These are phyloP conservation scores for Starmerella sirachaensis DNA, from an alignment of 805 yeast species.

Conservation along the genomic window DNA sequence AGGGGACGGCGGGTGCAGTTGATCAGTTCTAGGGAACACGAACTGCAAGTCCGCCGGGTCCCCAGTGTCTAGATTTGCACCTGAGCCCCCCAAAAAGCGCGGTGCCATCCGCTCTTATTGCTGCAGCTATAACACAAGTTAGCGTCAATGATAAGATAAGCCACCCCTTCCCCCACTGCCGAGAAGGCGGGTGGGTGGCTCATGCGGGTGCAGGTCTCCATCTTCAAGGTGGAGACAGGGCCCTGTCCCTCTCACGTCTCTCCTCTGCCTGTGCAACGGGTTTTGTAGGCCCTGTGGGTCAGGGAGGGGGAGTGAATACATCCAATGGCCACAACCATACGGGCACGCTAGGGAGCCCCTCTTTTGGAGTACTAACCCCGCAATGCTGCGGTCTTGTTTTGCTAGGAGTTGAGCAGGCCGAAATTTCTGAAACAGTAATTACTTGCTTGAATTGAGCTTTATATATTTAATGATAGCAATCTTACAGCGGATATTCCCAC, in stretches of 20 bases:
- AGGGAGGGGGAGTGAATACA: neutral
- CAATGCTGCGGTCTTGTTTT: too few relatives aligned
- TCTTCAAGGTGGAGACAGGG: too few relatives aligned
- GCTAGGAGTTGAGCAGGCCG: too few relatives aligned
- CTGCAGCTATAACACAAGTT: constrained; percentile 5
- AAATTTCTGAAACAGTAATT: too few relatives aligned
- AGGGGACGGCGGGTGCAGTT: constrained; percentile 7
- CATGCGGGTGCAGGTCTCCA: too few relatives aligned
- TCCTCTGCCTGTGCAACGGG: neutral
- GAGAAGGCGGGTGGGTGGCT: too few relatives aligned
- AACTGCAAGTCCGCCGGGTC: constrained; percentile 8
- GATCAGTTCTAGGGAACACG: constrained; percentile 11
- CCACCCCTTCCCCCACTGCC: neutral
- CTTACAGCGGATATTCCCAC: too few relatives aligned
- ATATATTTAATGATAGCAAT: too few relatives aligned
- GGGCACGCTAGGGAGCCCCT: too few relatives aligned
- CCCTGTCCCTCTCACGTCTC: too few relatives aligned
- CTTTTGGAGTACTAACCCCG: too few relatives aligned
- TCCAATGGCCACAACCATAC: neutral
- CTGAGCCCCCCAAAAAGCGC: constrained; percentile 5
- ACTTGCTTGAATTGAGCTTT: too few relatives aligned
- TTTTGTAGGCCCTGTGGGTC: neutral
- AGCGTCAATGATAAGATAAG: neutral
- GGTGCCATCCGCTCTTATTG: constrained; percentile 4
- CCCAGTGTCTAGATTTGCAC: neutral